phyloP scores from a whole-genome alignment of 2,329 filamentous ascomycete species.

The Phaeosphaeria sp. region DNA sequence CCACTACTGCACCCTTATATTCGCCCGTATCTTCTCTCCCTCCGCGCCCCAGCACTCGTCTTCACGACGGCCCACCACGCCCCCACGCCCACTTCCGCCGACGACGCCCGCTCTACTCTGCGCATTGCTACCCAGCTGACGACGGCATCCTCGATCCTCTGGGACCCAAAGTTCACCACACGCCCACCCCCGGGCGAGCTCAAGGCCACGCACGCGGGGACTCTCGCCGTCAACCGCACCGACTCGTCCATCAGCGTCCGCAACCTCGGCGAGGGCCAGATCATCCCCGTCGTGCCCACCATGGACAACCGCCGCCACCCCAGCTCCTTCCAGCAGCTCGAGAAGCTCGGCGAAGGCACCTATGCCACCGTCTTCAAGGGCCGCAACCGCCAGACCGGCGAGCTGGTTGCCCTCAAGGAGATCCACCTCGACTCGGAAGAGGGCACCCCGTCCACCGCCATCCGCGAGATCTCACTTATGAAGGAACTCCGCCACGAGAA shows the following conservation, averaged over 20 bases:
- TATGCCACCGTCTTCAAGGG: slow-evolving; percentile 99
- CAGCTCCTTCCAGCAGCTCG: slow-evolving; percentile 98
- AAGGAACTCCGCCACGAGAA: slow-evolving; percentile 99
- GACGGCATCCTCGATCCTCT: slow-evolving; percentile 58
- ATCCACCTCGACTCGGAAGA: slow-evolving; percentile 99
- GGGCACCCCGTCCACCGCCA: slow-evolving; percentile 94
- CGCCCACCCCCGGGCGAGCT: slow-evolving; percentile 55
- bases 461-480: slow-evolving; percentile 98
- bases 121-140: slow-evolving; percentile 55
- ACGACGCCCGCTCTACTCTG: slow-evolving; percentile 30
- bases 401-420: slow-evolving; percentile 95
- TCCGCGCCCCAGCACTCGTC: slow-evolving; percentile 9
- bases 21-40: neutral
- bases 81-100: slow-evolving; percentile 23
- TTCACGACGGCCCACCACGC: slow-evolving; percentile 28
- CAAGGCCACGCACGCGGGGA: slow-evolving; percentile 57
- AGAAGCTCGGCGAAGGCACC: slow-evolving; percentile 96
- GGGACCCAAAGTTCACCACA: slow-evolving; percentile 56
- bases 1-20: neutral
- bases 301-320: slow-evolving; percentile 96
- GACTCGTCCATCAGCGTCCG: slow-evolving; percentile 60
- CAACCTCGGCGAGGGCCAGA: slow-evolving; percentile 53
- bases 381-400: slow-evolving; percentile 93
- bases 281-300: slow-evolving; percentile 33
- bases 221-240: slow-evolving; percentile 55